Conservation (phyloP, 768 basidiomycete genomes). For the Cantharellus anzutake region DNA sequence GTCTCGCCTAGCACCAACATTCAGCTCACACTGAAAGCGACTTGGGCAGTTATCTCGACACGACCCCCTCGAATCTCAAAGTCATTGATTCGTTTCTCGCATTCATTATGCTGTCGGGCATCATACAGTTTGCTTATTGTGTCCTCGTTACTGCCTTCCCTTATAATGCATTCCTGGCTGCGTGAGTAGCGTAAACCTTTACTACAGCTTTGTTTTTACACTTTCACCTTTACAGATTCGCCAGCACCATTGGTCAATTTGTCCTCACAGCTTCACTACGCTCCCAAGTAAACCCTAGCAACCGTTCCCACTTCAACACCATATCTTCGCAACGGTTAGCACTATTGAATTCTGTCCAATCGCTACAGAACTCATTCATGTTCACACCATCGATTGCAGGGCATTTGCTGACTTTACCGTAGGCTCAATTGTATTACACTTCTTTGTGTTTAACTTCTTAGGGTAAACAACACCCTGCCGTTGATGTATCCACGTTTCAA, state of each 20-base stretch:
- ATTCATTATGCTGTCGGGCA: conserved; percentile 81
- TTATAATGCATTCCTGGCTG: conserved; percentile 92
- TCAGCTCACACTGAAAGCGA: background rate
- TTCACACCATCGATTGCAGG: conserved; percentile 23
- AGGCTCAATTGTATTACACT: conserved; percentile 90
- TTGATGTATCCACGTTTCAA: too few species aligned
- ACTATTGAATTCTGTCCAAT: background rate
- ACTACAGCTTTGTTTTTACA: background rate
- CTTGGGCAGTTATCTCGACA: conserved; percentile 40
- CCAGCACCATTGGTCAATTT: conserved; percentile 90
- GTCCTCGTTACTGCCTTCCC: conserved; percentile 82
- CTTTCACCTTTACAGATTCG: conserved; percentile 36
- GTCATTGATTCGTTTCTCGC: conserved; percentile 85
- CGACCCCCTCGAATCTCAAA: conserved; percentile 73
- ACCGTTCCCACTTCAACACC: conserved; percentile 64
- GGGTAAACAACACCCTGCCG: conserved; percentile 29
- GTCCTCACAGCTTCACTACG: conserved; percentile 84
- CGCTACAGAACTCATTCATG: background rate
- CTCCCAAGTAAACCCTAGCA: conserved; percentile 78
- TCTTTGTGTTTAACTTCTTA: conserved; percentile 97
- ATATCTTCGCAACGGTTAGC: conserved; percentile 85
- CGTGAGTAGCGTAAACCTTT: conserved; percentile 31
- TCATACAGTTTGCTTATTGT: conserved; percentile 83
- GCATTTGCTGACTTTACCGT: conserved; percentile 94
- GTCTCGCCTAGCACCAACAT: background rate